Evolutionary conservation across 23 red algal species (phyloP).

Genomic region (Chondrus crispus): DNA sequence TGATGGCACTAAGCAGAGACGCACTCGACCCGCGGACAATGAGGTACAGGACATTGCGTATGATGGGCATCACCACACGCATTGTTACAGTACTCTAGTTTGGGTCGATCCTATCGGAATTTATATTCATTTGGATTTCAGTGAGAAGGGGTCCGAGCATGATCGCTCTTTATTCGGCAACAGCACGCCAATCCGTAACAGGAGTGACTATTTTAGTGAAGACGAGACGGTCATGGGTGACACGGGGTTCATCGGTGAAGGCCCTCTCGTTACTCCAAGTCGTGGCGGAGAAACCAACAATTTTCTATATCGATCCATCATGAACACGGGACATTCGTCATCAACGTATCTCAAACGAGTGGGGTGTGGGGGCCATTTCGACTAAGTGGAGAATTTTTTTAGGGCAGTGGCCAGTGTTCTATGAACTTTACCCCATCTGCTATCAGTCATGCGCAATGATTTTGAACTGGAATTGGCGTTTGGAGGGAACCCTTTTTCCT

Average conservation of each 20-base stretch:
- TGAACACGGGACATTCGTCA: not conserved
- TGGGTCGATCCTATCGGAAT: not conserved
- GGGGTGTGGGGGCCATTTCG: not conserved
- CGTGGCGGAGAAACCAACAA: not conserved
- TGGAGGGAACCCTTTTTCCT: not conserved
- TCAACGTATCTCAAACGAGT: constrained; percentile 28
- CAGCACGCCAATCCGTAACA: not conserved
- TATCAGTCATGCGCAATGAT: not conserved
- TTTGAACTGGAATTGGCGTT: constrained; percentile 7
- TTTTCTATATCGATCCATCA: not conserved
- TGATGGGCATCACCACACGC: constrained; percentile 8
- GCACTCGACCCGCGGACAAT: not conserved
- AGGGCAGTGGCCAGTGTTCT: not conserved
- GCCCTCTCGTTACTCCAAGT: not conserved
- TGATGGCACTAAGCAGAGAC: not conserved
- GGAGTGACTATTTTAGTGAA: not conserved
- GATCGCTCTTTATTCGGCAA: not conserved
- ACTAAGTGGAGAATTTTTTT: constrained; percentile 28
- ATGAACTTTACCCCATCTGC: not conserved
- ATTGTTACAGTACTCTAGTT: not conserved
- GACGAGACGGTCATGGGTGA: not conserved
- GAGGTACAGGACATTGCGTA: not conserved
- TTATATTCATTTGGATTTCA: not conserved
- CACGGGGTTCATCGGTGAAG: not conserved
- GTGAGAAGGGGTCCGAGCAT: not conserved